Evolutionary conservation across 768 basidiomycete species (phyloP), one percentile per base, ranked within the genome.

Genomic region (Boletus sp.): DNA sequence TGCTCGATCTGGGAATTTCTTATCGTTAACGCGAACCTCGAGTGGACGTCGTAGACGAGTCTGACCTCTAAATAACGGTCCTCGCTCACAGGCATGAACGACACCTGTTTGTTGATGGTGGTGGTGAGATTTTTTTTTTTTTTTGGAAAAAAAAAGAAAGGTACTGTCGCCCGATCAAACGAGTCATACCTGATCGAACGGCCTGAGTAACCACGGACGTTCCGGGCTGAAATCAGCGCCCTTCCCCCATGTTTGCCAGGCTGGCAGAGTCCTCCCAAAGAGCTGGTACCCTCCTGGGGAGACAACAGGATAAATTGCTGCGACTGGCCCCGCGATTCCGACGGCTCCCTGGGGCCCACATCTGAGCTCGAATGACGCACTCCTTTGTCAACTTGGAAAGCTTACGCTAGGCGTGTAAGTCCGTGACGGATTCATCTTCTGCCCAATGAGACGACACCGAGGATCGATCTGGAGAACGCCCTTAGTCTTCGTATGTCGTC

Each of bases 341-440:
- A 88, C 76, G 0, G 86, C 84, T 11, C 86, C 87, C 80, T 85
- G 63, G 0, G 29, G 7, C 11, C 21, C 30, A 15, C 25, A 9
- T 6, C 11, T 32, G 4, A 51, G 57, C 14, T 3, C 29, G 30
- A 35, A 51, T 15, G 15, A 30, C 27, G 25, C 2, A 7, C 32
- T 1, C 8, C 3, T 21, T 13, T 35, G 5, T 4, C 11, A 21
- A 23, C 37, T 8, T 10, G 23, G 2, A 4, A 2, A 19, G 66
- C 75, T 39, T 63, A 83, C 83, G 38, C 79, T 73, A 9, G 85
- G 83, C 0, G 87, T 88, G 55, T 74, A 84, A 0, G 84, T 84
- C 8, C 86, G 72, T 0, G 84, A 85, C 0, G 86, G 87, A 51
- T 88, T 88, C 83, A 87, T 87, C 66, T 88, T 89, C 55, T 87